Evolutionary conservation across 148 eudicot genomes (phyloP).

Genomic region (Rhododendron griersonianum): DNA sequence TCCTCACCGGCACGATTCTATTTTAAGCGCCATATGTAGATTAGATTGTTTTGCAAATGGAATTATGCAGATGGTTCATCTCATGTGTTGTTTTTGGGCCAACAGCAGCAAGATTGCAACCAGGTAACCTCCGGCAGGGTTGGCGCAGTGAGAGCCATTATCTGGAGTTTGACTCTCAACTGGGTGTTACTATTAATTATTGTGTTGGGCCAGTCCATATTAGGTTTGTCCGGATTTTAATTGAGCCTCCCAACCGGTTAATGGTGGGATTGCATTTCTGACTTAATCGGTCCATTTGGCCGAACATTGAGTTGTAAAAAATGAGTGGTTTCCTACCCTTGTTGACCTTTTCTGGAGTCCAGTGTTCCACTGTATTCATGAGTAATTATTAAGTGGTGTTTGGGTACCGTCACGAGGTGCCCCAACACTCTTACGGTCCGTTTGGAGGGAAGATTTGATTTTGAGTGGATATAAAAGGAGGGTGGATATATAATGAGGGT

Average conservation of each 20-base stretch:
- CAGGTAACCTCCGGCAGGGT: neutral
- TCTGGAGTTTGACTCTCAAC: neutral
- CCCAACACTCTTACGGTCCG: too few relatives aligned
- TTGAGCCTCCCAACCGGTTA: neutral
- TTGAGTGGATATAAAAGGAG: too few relatives aligned
- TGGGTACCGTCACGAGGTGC: fast-evolving
- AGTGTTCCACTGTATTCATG: neutral
- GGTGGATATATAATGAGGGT: too few relatives aligned
- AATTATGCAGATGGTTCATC: neutral
- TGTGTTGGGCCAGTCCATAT: neutral
- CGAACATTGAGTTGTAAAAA: too few relatives aligned
- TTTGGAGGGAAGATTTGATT: too few relatives aligned
- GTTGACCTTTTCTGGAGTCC: neutral
- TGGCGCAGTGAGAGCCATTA: neutral
- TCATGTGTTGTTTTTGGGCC: neutral
- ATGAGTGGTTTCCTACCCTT: neutral
- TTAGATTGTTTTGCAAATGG: neutral
- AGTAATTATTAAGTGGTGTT: too few relatives aligned
- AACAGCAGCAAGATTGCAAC: neutral
- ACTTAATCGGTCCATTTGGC: too few relatives aligned
- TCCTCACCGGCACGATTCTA: neutral
- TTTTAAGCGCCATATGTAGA: neutral
- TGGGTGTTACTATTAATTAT: neutral
- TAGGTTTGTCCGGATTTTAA: neutral
- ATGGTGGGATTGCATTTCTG: neutral